phyloP scores from a whole-genome alignment of 495 filamentous ascomycete species.

The Polyplosphaeria fusca region DNA sequence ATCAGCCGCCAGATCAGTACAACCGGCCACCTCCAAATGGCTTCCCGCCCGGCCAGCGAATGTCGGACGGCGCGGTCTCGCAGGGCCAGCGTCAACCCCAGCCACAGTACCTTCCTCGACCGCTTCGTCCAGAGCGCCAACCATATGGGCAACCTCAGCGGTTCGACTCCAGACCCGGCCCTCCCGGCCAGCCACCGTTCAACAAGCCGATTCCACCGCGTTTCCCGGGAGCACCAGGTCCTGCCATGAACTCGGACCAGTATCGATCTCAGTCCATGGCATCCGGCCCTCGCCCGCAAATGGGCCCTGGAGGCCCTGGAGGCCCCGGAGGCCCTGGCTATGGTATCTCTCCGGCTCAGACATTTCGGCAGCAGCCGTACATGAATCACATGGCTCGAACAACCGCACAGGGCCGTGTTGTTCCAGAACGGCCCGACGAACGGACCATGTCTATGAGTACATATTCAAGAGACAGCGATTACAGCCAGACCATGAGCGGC shows the following conservation, averaged over 20 bases:
- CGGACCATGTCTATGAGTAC: slow-evolving; percentile 93
- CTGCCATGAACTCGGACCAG: slow-evolving; percentile 77
- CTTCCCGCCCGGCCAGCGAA: slow-evolving; percentile 54
- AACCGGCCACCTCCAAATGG: slow-evolving; percentile 49
- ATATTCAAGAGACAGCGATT: slow-evolving; percentile 73
- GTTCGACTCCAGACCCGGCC: slow-evolving; percentile 63
- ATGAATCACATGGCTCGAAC: slow-evolving; percentile 61
- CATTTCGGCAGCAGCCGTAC: slow-evolving; percentile 75
- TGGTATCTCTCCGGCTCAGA: slow-evolving; percentile 63
- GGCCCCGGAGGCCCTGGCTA: slow-evolving; percentile 52
- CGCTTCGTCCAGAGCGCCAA: slow-evolving; percentile 54
- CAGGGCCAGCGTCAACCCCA: slow-evolving; percentile 53
- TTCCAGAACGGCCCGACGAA: slow-evolving; percentile 89
- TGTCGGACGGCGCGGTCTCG: slow-evolving; percentile 28
- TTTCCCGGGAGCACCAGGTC: slow-evolving; percentile 48
- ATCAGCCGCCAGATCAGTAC: slow-evolving; percentile 39
- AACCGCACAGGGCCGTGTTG: slow-evolving; percentile 81
- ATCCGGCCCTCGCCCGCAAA: slow-evolving; percentile 56
- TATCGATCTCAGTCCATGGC: slow-evolving; percentile 93
- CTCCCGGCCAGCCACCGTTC: slow-evolving; percentile 51
- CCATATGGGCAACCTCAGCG: slow-evolving; percentile 68
- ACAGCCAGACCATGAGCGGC: slow-evolving; percentile 85
- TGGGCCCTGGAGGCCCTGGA: background rate
- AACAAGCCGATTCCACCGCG: slow-evolving; percentile 55
- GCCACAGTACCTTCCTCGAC: slow-evolving; percentile 63